Evolutionary conservation across 192 early-diverging fungal species (phyloP).

Genomic region (Linnemannia schmuckeri): DNA sequence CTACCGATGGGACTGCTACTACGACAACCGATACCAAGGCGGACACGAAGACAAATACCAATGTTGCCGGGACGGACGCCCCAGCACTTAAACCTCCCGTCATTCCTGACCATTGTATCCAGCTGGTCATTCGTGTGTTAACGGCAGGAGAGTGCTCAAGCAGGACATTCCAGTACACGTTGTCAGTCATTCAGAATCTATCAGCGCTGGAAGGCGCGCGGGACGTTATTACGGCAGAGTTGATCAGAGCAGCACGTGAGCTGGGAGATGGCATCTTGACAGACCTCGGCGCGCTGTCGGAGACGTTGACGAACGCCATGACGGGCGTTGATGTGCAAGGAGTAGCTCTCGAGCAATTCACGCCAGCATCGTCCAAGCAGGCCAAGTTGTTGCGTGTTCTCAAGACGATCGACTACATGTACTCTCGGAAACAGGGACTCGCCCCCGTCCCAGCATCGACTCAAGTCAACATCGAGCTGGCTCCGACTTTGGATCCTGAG

Average conservation of each 20-base stretch:
- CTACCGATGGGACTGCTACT: slow-evolving; percentile 4
- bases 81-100: slow-evolving; percentile 76
- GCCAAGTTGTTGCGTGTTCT: slow-evolving; percentile 93
- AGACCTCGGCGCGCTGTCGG: slow-evolving; percentile 77
- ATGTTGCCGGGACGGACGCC: slow-evolving; percentile 31
- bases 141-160: slow-evolving; percentile 92
- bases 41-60: slow-evolving; percentile 35
- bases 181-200: slow-evolving; percentile 91
- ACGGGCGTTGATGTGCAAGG: slow-evolving; percentile 80
- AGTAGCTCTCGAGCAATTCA: slow-evolving; percentile 82
- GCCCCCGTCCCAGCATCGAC: slow-evolving; percentile 53
- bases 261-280: slow-evolving; percentile 75
- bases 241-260: slow-evolving; percentile 77
- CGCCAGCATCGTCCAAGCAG: slow-evolving; percentile 88
- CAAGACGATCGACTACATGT: slow-evolving; percentile 95
- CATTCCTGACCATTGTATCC: slow-evolving; percentile 87
- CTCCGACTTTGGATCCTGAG: slow-evolving; percentile 60
- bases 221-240: slow-evolving; percentile 85
- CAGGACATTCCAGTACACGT: slow-evolving; percentile 94
- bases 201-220: slow-evolving; percentile 76
- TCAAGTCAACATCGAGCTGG: slow-evolving; percentile 58
- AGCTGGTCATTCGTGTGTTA: slow-evolving; percentile 89
- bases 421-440: slow-evolving; percentile 62
- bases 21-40: slow-evolving; percentile 6
- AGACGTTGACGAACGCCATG: slow-evolving; percentile 66